Base-by-base conservation (phyloP, 441 rosid species). In the Populus hybrid region DNA sequence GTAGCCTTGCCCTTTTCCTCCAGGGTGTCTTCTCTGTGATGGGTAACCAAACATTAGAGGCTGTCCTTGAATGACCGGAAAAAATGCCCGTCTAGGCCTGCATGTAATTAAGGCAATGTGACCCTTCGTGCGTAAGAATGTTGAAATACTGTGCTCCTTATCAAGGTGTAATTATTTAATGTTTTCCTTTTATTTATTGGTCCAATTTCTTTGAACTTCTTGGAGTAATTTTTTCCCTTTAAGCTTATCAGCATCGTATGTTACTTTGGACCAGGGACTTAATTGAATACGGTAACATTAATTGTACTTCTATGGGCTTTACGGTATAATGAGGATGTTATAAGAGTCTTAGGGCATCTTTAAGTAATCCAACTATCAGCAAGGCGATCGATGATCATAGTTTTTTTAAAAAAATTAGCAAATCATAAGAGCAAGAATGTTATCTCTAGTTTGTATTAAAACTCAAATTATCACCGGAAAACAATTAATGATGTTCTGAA, bases 11-110 rank as follows among this genome's bases (percentile, higher is more conserved):
- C 12, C 30, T n/a, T n/a, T 16, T n/a, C 7, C 6, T 10, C 5
- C 11, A 7, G 57, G 57, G 6, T 46, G 20, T n/a, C 32, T 54
- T n/a, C 4, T 10, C 8, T 63, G 9, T 38, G 68, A 54, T 34
- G 20, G 73, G 57, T 38, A 67, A 79, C 70, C 78, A 63, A 38
- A 67, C 67, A 59, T 42, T 23, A 38, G 46, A 23, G 50, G 20
- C 21, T 42, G 70, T 42, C 42, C 75, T 18, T 6, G n/a, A 32
- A 46, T 3, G 12, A 3, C 12, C 35, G 1, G 5, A 3, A n/a
- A 28, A 77, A 21, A 54, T 46, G 10, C 20, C 7, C 9, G 28
- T 72, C 18, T 21, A 7, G 64, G 5, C 26, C 59, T 10, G 26
- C 9, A 24, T 12, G 4, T 6, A 10, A 23, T 14, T 16, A 54